These are phyloP conservation scores for Pleurotus tuoliensis DNA, from an alignment of 768 basidiomycete species.

Conservation along the genomic window DNA sequence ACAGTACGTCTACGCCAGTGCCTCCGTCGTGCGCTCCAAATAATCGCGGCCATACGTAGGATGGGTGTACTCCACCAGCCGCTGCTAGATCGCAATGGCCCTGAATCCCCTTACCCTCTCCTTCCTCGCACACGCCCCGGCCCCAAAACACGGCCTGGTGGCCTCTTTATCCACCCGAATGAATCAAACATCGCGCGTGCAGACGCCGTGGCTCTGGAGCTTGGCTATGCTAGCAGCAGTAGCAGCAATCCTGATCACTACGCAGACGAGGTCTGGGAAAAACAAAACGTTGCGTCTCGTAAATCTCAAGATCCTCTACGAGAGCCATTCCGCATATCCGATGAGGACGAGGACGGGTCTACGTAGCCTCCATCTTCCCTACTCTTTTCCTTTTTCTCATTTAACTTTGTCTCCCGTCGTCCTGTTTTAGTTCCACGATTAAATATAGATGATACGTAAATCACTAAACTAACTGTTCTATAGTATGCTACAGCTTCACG, in stretches of 20 bases:
- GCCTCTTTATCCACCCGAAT: slow-evolving; percentile 59
- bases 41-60: neutral
- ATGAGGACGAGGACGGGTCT: neutral
- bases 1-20: slow-evolving; percentile 11
- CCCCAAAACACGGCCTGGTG: slow-evolving; percentile 51
- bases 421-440: neutral
- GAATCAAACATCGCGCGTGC: slow-evolving; percentile 65
- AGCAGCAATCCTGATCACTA: slow-evolving; percentile 4
- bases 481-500: neutral
- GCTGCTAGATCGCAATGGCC: slow-evolving; percentile 16
- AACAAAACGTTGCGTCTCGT: neutral
- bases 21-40: slow-evolving; percentile 12
- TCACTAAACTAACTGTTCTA: slow-evolving; percentile 5
- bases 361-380: no score
- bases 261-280: slow-evolving; percentile 3
- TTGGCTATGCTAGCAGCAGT: slow-evolving; percentile 38
- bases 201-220: slow-evolving; percentile 53
- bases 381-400: no score
- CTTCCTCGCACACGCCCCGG: slow-evolving; percentile 32
- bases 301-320: no score
- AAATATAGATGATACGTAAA: slow-evolving; percentile 12
- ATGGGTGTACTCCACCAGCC: slow-evolving; percentile 6
- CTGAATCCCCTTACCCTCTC: slow-evolving; percentile 12
- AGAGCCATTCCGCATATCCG: neutral
- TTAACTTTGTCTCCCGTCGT: no score